Evolutionary conservation across 495 filamentous ascomycete genomes (phyloP).

Genomic region (Aspergillus kassunensis): DNA sequence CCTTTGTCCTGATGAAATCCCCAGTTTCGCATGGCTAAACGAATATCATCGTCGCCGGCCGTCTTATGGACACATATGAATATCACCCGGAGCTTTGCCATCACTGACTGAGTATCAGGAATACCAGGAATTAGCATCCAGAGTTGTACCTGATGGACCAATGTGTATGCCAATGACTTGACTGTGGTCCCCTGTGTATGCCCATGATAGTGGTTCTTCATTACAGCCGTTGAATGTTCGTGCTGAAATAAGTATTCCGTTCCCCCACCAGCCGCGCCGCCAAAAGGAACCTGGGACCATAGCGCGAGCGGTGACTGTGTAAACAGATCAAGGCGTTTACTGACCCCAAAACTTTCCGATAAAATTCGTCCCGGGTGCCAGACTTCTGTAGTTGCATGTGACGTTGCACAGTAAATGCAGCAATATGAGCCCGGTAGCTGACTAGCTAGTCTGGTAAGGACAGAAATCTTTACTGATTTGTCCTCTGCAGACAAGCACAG

Average conservation of each 20-base stretch:
- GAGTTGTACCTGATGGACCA: background rate
- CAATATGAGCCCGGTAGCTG: background rate
- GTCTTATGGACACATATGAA: background rate
- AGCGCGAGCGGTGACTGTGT: too few species aligned
- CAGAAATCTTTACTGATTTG: too few species aligned
- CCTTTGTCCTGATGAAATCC: too few species aligned
- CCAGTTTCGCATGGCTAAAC: too few species aligned
- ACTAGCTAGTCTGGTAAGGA: background rate
- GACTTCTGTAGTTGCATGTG: background rate
- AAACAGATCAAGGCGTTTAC: too few species aligned
- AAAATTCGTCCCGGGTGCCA: background rate
- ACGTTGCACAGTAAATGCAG: background rate
- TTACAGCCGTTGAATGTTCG: background rate
- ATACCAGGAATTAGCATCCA: background rate
- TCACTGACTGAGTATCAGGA: background rate
- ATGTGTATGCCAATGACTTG: background rate
- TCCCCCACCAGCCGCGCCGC: background rate
- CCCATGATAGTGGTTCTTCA: conserved; percentile 1
- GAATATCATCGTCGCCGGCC: too few species aligned
- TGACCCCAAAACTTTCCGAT: too few species aligned
- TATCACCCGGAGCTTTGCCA: background rate
- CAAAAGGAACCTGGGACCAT: too few species aligned
- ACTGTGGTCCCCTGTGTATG: background rate
- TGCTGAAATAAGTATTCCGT: background rate
- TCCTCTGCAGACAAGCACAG: too few species aligned